phyloP scores from a whole-genome alignment of 2,329 filamentous ascomycete species.

The Cephalotrichum gorgonifer region DNA sequence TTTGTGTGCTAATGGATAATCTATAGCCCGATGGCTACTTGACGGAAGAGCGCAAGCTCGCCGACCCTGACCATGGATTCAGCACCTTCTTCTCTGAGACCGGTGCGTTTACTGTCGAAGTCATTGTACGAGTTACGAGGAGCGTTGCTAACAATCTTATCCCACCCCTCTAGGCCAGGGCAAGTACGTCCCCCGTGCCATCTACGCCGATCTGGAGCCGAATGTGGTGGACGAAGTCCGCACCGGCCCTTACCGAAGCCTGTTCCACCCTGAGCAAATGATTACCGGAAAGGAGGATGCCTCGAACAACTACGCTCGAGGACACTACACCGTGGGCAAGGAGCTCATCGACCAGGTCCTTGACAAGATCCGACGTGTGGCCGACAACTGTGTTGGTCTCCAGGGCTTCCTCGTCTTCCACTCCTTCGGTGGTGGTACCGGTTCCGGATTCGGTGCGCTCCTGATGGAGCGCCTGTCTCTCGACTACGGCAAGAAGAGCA shows the following conservation, averaged over 20 bases:
- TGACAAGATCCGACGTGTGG: slow-evolving; percentile 94
- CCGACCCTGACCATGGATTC: slow-evolving; percentile 92
- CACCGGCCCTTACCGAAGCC: slow-evolving; percentile 87
- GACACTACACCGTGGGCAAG: slow-evolving; percentile 99
- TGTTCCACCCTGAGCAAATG: slow-evolving; percentile 99
- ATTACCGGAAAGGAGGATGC: slow-evolving; percentile 99
- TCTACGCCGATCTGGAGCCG: slow-evolving; percentile 99
- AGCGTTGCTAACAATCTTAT: not conserved
- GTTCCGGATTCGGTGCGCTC: slow-evolving; percentile 95
- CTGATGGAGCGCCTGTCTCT: slow-evolving; percentile 98
- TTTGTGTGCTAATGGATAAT: slow-evolving; percentile 5
- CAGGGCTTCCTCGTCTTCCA: slow-evolving; percentile 99
- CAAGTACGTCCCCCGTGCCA: slow-evolving; percentile 97
- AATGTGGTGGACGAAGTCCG: slow-evolving; percentile 99
- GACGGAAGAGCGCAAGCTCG: slow-evolving; percentile 92
- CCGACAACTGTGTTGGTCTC: slow-evolving; percentile 95
- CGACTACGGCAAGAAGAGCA: slow-evolving; percentile 99
- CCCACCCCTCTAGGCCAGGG: slow-evolving; percentile 60
- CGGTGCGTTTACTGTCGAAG: slow-evolving; percentile 44
- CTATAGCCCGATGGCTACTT: slow-evolving; percentile 90
- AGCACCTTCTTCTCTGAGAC: slow-evolving; percentile 99
- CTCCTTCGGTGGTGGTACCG: slow-evolving; percentile 98
- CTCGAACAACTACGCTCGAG: slow-evolving; percentile 99
- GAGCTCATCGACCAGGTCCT: slow-evolving; percentile 97
- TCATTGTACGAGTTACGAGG: not conserved